Conservation (phyloP, 2,329 filamentous ascomycete species). For the Periglandula ipomoeae region DNA sequence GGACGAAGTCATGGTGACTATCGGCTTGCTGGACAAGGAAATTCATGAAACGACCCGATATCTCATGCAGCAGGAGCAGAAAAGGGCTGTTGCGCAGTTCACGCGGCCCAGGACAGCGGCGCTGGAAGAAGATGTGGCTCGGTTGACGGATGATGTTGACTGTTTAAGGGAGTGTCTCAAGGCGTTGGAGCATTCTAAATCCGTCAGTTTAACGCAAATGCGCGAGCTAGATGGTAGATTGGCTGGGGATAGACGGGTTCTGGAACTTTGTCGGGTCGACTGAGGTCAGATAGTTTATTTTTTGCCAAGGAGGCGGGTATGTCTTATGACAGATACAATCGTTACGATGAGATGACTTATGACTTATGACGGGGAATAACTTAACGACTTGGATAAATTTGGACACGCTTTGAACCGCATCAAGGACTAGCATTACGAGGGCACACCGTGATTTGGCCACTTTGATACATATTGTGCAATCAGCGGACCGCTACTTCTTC, state of each 20-base stretch:
- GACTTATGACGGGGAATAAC: too few relatives aligned
- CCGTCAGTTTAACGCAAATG: neutral
- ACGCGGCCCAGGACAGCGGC: conserved; percentile 2
- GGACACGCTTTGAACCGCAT: too few relatives aligned
- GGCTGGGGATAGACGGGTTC: neutral
- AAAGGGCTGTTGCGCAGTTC: conserved; percentile 1
- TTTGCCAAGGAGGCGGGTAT: too few relatives aligned
- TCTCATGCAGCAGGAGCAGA: conserved; percentile 3
- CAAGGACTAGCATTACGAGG: too few relatives aligned
- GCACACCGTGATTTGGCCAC: too few relatives aligned
- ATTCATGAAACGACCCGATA: conserved; percentile 4
- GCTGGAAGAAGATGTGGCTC: conserved; percentile 1
- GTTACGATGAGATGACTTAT: too few relatives aligned
- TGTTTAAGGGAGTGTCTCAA: neutral
- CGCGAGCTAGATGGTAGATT: conserved; percentile 1
- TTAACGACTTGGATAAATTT: too few relatives aligned
- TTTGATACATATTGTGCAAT: too few relatives aligned
- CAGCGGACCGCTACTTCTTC: too few relatives aligned
- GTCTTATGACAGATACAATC: too few relatives aligned
- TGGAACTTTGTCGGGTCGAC: neutral
- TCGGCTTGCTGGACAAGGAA: conserved; percentile 4
- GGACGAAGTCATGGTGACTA: conserved; percentile 3
- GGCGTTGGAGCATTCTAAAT: conserved; percentile 1
- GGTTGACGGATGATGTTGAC: conserved; percentile 3
- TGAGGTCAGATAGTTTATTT: too few relatives aligned